Conservation (phyloP, 495 filamentous ascomycete genomes). For the Trichoderma gamsii region DNA sequence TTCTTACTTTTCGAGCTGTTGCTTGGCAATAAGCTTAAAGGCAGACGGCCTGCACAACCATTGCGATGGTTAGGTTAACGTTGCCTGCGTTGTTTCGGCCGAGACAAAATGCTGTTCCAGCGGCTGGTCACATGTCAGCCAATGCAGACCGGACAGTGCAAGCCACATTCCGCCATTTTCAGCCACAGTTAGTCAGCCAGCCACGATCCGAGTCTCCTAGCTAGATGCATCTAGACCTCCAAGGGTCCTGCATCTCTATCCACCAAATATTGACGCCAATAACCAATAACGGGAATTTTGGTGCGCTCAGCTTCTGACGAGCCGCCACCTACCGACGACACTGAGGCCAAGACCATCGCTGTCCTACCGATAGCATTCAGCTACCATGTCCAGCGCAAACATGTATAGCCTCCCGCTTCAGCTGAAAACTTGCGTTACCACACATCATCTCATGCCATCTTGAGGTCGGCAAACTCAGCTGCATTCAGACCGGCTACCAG, state of each 20-base stretch:
- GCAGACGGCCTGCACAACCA: background rate
- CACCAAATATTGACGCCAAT: background rate
- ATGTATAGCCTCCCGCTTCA: background rate
- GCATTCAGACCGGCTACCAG: background rate
- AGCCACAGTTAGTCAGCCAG: background rate
- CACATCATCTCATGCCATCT: background rate
- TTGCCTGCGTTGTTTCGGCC: background rate
- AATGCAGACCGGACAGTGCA: background rate
- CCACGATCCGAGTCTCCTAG: background rate
- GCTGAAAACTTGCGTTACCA: background rate
- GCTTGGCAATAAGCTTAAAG: constrained; percentile 5
- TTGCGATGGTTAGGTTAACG: background rate
- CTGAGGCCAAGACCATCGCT: background rate
- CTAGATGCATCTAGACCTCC: background rate
- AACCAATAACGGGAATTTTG: background rate
- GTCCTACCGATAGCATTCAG: background rate
- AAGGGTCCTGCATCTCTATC: background rate
- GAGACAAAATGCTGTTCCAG: background rate
- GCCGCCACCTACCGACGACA: background rate
- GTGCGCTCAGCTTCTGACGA: background rate
- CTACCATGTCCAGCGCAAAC: background rate
- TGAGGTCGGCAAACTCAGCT: background rate
- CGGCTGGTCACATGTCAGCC: background rate
- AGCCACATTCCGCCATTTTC: background rate
- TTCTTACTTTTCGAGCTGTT: background rate